Evolutionary conservation across 2,329 filamentous ascomycete species (phyloP), one percentile per base, ranked within the genome.

Genomic region (Didymella glomerata): DNA sequence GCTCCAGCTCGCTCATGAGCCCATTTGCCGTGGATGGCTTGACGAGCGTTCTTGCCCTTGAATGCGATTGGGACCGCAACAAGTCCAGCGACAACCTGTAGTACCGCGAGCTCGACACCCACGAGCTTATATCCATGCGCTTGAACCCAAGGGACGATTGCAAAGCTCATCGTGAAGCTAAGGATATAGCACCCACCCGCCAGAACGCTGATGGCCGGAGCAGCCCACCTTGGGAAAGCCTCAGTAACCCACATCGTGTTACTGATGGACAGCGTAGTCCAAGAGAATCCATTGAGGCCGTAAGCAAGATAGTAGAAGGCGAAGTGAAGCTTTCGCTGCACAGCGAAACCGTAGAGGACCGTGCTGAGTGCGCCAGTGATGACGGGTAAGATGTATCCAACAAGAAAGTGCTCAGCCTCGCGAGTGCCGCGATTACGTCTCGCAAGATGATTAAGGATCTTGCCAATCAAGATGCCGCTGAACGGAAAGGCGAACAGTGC

Each of bases 31-130:
- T 68, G 63, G 51, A 75, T 72, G 6, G 54, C 66, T 49, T 75
- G 71, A 41, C 71, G 55, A 3, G 65, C 58, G 20, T 57, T 66
- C 57, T 73, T 75, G 0, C 71, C 72, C 69, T 68, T 73, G 42
- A 75, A 74, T 0, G 69, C 70, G n/a, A 73, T 62, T 1, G 71
- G 72, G 30, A 73, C 28, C 4, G 65, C 64, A 3, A 74, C 57
- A 5, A 73, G 28, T 3, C 72, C 72, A 13, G 62, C 48, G 1
- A 66, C 44, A 18, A 79, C 54, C 62, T 81, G 61, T 62, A 80
- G 55, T 41, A 74, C 44, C 68, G 74, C 48, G 67, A 78, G 57
- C 63, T 80, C 48, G 64, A 78, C 59, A 46, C 75, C 64, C 44
- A 76, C 60, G 54, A 72, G 30, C 67, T 70, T 54, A 48, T 63